Conservation (phyloP, 352 stramenopile genomes). For the Phytopythium oedochilum region DNA sequence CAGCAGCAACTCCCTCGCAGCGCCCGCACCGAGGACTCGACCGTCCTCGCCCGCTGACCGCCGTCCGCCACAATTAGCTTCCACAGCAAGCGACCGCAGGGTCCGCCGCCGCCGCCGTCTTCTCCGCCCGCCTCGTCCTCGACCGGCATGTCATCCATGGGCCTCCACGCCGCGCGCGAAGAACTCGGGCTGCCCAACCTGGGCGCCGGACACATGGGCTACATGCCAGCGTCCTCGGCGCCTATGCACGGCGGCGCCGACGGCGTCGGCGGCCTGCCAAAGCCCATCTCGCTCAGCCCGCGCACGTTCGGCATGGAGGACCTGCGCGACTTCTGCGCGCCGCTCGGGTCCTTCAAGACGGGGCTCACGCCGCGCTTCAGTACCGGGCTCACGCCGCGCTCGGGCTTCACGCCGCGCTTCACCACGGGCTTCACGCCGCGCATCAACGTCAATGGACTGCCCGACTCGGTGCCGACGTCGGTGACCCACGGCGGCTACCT, state of each 20-base stretch:
- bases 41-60: constrained; percentile 1
- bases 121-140: background rate
- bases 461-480: constrained; percentile 31
- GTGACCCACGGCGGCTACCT: constrained; percentile 38
- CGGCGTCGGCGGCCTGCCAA: constrained; percentile 33
- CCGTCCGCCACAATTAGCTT: constrained; percentile 23
- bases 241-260: constrained; percentile 36
- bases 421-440: constrained; percentile 74
- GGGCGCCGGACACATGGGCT: constrained; percentile 23
- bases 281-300: constrained; percentile 72
- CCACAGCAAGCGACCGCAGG: constrained; percentile 17
- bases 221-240: constrained; percentile 17
- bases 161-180: constrained; percentile 66
- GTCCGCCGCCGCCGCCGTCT: background rate
- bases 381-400: constrained; percentile 73
- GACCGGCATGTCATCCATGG: constrained; percentile 49
- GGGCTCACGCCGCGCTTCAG: constrained; percentile 77
- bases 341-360: constrained; percentile 80
- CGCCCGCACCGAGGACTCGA: constrained; percentile 6
- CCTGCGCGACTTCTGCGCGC: constrained; percentile 75
- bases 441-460: constrained; percentile 50
- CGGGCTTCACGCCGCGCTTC: constrained; percentile 78
- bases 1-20: constrained; percentile 5
- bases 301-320: constrained; percentile 84
- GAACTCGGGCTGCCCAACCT: constrained; percentile 63